Evolutionary conservation across 2,329 filamentous ascomycete genomes (phyloP), one percentile per base, ranked within the genome.

Genomic region (Fusarium sp.): DNA sequence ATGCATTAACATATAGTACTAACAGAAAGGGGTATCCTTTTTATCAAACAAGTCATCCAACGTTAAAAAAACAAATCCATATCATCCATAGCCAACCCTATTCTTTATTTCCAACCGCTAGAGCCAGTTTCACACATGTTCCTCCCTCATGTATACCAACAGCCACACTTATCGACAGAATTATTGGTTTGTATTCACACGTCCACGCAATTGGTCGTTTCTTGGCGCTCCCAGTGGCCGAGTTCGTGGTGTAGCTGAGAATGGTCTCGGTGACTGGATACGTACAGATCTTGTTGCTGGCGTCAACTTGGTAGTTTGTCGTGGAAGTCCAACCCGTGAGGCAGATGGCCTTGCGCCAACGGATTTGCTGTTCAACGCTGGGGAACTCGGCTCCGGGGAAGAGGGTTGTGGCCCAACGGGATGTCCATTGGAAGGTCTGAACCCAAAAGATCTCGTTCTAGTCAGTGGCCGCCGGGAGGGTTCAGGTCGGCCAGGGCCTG

Each of bases 11-110:
- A 55, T 57, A 63, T 55, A 45, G 46, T 57, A 58, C 45, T 50
- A 70, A 60, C 63, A 67, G 54, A 70, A 63, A 61, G 61, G 71
- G 72, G 68, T 74, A 74, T 73, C 70, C 63, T 67, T 63, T 63
- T 25, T 25, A 61, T 52, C 53, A 71, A 71, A 55, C 55, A 52
- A 56, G 31, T 63, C 67, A 64, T 70, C 58, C 61, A 66, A 67
- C 53, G 60, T 65, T 41, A 63, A 57, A 59, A 36, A 66, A 65
- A 39, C 51, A 49, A 47, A 61, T 63, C 45, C 57, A 68, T 51
- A 58, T 52, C 41, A 25, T 59, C 36, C 45, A 33, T 33, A 46
- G 40, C 46, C 56, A 59, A 41, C n/a, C 40, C 52, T 25, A 23
- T 47, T 41, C 36, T 52, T 57, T 17, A 46, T 9, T 25, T 25